Percentiles rank a stretch among this genome's conserved stretches.
Evolutionary conservation across 495 filamentous ascomycete genomes (phyloP).

Genomic region (Cryomyces antarcticus): DNA sequence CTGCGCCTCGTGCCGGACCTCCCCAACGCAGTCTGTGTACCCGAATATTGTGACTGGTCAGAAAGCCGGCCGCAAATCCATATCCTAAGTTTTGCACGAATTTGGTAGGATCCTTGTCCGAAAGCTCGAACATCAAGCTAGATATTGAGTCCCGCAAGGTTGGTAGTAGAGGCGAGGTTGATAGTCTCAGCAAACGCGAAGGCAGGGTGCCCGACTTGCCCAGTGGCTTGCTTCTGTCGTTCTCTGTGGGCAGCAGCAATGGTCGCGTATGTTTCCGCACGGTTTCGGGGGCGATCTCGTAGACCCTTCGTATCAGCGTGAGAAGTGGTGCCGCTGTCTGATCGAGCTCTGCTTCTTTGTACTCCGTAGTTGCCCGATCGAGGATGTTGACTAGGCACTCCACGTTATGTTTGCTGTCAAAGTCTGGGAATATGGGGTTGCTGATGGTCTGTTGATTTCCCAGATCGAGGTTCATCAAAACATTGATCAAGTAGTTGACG

Average conservation of each 20-base stretch:
- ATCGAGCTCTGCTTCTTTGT: conserved; percentile 48
- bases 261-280: conserved; percentile 41
- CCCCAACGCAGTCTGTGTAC: conserved; percentile 43
- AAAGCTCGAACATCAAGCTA: conserved; percentile 68
- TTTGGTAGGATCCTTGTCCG: conserved; percentile 29
- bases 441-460: conserved; percentile 7
- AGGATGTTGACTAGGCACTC: conserved; percentile 57
- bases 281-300: conserved; percentile 46
- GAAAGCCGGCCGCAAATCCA: conserved; percentile 75
- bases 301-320: conserved; percentile 46
- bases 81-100: conserved; percentile 36
- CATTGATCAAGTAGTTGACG: conserved; percentile 50
- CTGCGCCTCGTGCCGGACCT: conserved; percentile 26
- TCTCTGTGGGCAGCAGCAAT: conserved; percentile 55
- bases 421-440: conserved; percentile 38
- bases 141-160: conserved; percentile 57
- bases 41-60: conserved; percentile 61
- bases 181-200: conserved; percentile 60
- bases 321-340: conserved; percentile 46
- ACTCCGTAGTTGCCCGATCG: conserved; percentile 37
- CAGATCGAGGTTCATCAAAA: conserved; percentile 60
- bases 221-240: conserved; percentile 57
- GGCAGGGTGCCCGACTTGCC: conserved; percentile 56
- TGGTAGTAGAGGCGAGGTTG: conserved; percentile 46
- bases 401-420: conserved; percentile 37